Evolutionary conservation across 192 early-diverging fungal genomes (phyloP).

Genomic region (Phlyctochytrium planicorne): DNA sequence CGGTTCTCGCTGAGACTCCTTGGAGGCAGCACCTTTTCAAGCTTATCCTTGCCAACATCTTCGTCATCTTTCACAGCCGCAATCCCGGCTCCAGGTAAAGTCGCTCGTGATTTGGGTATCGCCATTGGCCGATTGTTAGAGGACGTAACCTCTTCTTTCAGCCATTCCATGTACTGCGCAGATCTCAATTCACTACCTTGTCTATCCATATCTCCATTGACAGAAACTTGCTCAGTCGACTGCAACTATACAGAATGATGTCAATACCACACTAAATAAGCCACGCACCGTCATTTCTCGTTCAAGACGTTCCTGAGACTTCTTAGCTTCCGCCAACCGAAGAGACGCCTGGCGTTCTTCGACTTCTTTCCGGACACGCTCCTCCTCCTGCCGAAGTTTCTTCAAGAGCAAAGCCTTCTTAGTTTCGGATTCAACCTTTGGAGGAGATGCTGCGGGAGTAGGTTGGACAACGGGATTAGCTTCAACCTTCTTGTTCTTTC

Average conservation of each 20-base stretch:
- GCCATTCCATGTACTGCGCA: not conserved
- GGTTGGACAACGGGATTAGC: not conserved
- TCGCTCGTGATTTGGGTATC: too few species aligned
- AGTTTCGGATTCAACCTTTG: not conserved
- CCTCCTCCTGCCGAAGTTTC: not conserved
- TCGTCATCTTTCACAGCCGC: not conserved
- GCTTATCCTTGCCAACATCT: not conserved
- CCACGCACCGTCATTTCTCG: conserved; percentile 9
- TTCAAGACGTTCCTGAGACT: not conserved
- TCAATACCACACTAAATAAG: too few species aligned
- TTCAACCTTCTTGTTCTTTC: not conserved
- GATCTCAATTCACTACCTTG: not conserved
- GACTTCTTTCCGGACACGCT: not conserved
- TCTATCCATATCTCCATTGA: too few species aligned
- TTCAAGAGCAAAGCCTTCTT: not conserved
- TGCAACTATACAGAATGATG: too few species aligned
- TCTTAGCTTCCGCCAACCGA: not conserved
- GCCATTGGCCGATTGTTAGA: not conserved
- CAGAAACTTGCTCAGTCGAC: too few species aligned
- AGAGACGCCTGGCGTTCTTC: not conserved
- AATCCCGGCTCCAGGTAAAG: not conserved
- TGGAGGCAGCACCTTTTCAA: not conserved
- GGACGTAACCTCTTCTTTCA: not conserved
- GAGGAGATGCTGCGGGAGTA: not conserved
- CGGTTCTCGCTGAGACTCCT: not conserved